Percentiles rank a stretch among this genome's conserved stretches.
Evolutionary conservation across 805 yeast species (phyloP).

Genomic region (Yarrowia deformans): DNA sequence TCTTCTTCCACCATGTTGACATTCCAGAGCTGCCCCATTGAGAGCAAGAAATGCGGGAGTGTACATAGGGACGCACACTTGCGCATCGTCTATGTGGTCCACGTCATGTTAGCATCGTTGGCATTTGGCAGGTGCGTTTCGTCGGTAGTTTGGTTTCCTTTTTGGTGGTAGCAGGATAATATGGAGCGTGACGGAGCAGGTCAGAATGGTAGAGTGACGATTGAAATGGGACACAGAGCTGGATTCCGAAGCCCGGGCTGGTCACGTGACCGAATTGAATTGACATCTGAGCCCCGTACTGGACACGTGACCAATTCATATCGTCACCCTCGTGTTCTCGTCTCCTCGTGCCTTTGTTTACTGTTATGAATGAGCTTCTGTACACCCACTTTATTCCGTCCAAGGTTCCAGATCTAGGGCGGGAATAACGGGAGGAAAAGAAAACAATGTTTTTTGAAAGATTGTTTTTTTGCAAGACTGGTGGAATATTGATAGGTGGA

Average conservation of each 20-base stretch:
- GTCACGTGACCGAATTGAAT: too few relatives aligned
- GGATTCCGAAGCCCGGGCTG: too few relatives aligned
- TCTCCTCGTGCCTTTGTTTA: neutral
- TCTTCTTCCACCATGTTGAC: neutral
- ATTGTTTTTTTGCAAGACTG: neutral
- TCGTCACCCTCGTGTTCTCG: too few relatives aligned
- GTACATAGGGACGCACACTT: neutral
- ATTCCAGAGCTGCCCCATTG: constrained; percentile 20
- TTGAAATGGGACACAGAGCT: too few relatives aligned
- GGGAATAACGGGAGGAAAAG: constrained; percentile 19
- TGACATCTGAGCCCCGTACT: too few relatives aligned
- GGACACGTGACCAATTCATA: neutral
- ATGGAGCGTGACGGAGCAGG: too few relatives aligned
- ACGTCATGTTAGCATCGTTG: neutral
- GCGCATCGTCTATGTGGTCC: constrained; percentile 9
- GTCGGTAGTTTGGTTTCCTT: constrained; percentile 6
- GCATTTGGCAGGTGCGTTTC: too few relatives aligned
- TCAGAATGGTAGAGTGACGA: too few relatives aligned
- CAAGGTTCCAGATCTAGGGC: constrained; percentile 12
- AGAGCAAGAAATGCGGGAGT: constrained; percentile 27
- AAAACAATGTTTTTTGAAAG: neutral
- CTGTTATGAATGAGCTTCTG: neutral
- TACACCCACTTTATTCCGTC: neutral
- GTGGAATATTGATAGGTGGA: neutral
- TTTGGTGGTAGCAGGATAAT: neutral